Conservation (phyloP, 306 rosid genomes). For the Pyrus pyrifolia region DNA sequence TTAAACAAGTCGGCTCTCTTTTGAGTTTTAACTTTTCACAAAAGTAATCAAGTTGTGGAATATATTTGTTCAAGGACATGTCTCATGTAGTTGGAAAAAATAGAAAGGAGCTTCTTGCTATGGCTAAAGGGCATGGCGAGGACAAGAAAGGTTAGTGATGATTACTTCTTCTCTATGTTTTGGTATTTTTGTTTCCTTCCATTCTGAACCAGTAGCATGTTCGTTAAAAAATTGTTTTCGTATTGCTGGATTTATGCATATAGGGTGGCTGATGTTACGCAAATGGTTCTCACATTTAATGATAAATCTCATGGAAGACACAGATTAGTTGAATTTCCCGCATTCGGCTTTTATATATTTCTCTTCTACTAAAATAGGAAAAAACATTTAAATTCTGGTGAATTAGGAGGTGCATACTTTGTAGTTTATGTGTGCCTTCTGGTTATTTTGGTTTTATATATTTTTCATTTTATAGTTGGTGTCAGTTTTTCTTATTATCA, state of each 20-base stretch:
- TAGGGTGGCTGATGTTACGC: background rate
- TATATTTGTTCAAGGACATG: constrained; percentile 66
- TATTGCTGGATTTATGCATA: background rate
- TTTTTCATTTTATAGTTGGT: background rate
- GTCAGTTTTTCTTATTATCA: constrained; percentile 6
- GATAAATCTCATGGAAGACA: background rate
- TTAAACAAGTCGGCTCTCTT: constrained; percentile 13
- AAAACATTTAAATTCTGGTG: constrained; percentile 1
- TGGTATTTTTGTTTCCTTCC: background rate
- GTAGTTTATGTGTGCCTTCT: constrained; percentile 16
- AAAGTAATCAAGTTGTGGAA: constrained; percentile 23
- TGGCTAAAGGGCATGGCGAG: constrained; percentile 91
- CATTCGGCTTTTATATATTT: constrained; percentile 1
- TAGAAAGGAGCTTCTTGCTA: constrained; percentile 91
- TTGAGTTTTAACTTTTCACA: constrained; percentile 4
- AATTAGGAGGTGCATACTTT: background rate
- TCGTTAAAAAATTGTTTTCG: background rate
- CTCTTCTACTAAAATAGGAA: background rate
- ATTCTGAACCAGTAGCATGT: background rate
- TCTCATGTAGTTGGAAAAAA: constrained; percentile 95
- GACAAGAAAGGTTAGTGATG: constrained; percentile 78
- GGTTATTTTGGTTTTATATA: constrained; percentile 6
- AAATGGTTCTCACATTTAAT: background rate
- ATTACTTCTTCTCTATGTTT: background rate
- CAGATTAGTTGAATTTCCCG: background rate